Evolutionary conservation across 495 filamentous ascomycete genomes (phyloP).

Genomic region (Clohesyomyces aquaticus): DNA sequence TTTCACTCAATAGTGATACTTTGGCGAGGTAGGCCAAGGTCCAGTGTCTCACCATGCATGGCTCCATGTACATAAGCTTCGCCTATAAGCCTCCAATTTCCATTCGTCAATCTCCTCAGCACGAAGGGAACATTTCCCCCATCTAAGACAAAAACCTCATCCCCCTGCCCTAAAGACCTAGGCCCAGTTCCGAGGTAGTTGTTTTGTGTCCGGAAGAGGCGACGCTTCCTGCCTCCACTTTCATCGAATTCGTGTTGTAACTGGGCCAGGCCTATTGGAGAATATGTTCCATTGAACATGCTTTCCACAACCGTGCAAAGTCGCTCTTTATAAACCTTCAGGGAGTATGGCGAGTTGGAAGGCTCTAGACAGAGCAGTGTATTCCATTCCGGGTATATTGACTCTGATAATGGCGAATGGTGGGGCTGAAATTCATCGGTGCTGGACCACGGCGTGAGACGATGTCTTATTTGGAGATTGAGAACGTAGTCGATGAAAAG

Average conservation of each 20-base stretch:
- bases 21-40: conserved; percentile 7
- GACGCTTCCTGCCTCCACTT: conserved; percentile 27
- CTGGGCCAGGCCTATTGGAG: conserved; percentile 33
- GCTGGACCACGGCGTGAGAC: conserved; percentile 37
- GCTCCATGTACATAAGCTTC: conserved; percentile 36
- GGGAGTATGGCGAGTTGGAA: conserved; percentile 11
- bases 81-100: conserved; percentile 29
- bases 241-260: conserved; percentile 34
- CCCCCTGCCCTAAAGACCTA: conserved; percentile 16
- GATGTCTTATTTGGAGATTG: conserved; percentile 34
- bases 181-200: conserved; percentile 30
- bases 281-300: conserved; percentile 36
- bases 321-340: conserved; percentile 17
- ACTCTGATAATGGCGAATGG: conserved; percentile 29
- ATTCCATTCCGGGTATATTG: conserved; percentile 35
- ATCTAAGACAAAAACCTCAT: conserved; percentile 34
- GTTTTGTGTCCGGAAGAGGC: conserved; percentile 23
- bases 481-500: conserved; percentile 38
- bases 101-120: conserved; percentile 16
- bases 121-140: conserved; percentile 24
- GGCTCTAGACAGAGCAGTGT: conserved; percentile 29
- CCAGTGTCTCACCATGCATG: conserved; percentile 32
- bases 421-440: conserved; percentile 34
- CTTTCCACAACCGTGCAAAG: conserved; percentile 26
- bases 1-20: conserved; percentile 25